Conservation (phyloP, 345 rosid species). For the Populus ilicifolia region DNA sequence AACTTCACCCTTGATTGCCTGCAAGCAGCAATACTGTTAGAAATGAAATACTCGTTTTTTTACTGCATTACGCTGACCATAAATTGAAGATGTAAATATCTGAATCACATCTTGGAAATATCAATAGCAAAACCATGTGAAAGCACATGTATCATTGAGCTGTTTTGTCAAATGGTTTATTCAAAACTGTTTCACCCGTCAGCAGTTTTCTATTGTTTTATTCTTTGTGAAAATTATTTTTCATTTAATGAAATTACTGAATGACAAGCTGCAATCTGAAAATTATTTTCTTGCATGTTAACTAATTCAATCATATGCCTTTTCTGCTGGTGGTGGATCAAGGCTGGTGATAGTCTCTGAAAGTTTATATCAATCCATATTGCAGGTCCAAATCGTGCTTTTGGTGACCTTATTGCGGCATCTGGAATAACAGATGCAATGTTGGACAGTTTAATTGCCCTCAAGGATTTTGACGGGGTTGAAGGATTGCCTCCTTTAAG, state of each 20-base stretch:
- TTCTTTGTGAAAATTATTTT: neutral
- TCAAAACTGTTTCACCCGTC: neutral
- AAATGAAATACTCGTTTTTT: neutral
- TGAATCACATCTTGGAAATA: neutral
- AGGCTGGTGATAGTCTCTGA: neutral
- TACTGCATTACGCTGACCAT: neutral
- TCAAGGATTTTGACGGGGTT: slow-evolving; percentile 75
- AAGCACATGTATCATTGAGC: neutral
- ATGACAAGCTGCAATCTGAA: neutral
- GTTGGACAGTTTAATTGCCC: slow-evolving; percentile 87
- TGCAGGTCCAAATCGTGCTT: slow-evolving; percentile 83
- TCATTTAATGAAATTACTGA: neutral
- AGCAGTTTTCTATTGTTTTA: neutral
- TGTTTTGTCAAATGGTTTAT: neutral
- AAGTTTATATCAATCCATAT: slow-evolving; percentile 11
- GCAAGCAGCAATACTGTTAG: too few species aligned
- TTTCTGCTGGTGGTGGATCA: neutral
- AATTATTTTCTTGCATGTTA: neutral
- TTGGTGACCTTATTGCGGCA: slow-evolving; percentile 86
- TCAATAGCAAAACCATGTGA: neutral
- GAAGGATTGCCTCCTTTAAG: slow-evolving; percentile 84
- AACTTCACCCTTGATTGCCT: too few species aligned
- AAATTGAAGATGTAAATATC: neutral
- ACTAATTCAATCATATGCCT: neutral
- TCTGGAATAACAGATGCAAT: slow-evolving; percentile 91